Percentiles rank a stretch among this genome's conserved stretches.
Conservation (phyloP, 2,329 filamentous ascomycete genomes). For the Xylaria sp. region DNA sequence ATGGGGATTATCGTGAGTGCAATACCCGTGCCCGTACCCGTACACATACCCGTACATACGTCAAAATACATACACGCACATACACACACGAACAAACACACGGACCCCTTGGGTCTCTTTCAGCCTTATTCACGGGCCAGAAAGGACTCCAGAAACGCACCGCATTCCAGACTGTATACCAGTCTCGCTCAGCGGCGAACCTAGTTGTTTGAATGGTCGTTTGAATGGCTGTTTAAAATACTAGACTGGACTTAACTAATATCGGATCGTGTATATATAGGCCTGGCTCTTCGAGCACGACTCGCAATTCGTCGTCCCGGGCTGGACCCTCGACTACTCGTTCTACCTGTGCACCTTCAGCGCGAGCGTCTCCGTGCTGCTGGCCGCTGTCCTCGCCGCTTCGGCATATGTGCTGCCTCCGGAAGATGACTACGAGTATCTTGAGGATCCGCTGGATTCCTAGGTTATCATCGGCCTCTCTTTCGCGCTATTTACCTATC, state of each 20-base stretch:
- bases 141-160: too few relatives aligned
- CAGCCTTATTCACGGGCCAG: too few relatives aligned
- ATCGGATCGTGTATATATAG: conserved; percentile 50
- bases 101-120: not conserved
- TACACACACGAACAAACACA: too few relatives aligned
- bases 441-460: conserved; percentile 54
- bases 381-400: conserved; percentile 64
- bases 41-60: too few relatives aligned
- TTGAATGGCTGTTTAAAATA: too few relatives aligned
- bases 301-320: conserved; percentile 77
- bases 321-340: conserved; percentile 80
- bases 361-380: conserved; percentile 57
- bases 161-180: too few relatives aligned
- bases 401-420: conserved; percentile 74
- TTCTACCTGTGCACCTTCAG: conserved; percentile 73
- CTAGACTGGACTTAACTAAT: not conserved
- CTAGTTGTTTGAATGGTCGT: too few relatives aligned
- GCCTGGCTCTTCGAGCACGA: conserved; percentile 85
- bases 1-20: conserved; percentile 86
- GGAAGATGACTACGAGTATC: conserved; percentile 85
- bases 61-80: too few relatives aligned
- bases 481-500: too few relatives aligned
- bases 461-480: not conserved
- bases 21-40: too few relatives aligned
- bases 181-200: too few relatives aligned